Percentiles rank a stretch among this genome's conserved stretches.
These are phyloP conservation scores for Carpinus viminea DNA, from an alignment of 306 rosid species.

Conservation along the genomic window DNA sequence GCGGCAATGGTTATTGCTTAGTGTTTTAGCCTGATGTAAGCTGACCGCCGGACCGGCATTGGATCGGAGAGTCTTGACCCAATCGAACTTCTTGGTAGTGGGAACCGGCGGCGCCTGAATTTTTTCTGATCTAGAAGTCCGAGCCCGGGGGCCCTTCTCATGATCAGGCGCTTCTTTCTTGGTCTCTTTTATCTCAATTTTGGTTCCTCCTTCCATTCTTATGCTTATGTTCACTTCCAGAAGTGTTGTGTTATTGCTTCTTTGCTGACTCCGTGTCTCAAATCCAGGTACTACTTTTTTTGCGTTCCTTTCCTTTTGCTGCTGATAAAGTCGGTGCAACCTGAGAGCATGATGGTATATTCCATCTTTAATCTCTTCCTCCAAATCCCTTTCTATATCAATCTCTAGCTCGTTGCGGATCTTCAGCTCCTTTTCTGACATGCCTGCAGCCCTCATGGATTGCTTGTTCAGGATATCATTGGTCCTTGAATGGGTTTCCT, in stretches of 20 bases:
- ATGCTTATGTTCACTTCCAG: conserved; percentile 63
- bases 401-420: conserved; percentile 59
- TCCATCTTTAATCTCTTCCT: conserved; percentile 65
- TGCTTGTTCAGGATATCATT: conserved; percentile 18
- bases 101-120: conserved; percentile 11
- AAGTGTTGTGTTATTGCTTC: conserved; percentile 22
- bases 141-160: conserved; percentile 23
- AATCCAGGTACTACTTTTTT: conserved; percentile 7
- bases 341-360: conserved; percentile 65
- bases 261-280: background rate
- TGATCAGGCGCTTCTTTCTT: conserved; percentile 29
- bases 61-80: conserved; percentile 54
- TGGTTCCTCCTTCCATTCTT: conserved; percentile 60
- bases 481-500: background rate
- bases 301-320: conserved; percentile 38
- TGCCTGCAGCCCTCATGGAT: background rate
- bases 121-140: conserved; percentile 21
- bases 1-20: background rate
- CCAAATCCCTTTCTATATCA: conserved; percentile 66
- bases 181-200: conserved; percentile 56
- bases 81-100: conserved; percentile 47
- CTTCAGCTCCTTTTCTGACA: conserved; percentile 54
- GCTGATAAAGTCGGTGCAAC: conserved; percentile 52
- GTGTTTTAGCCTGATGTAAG: conserved; percentile 13
- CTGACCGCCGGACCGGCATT: conserved; percentile 33